Conservation (phyloP, 768 basidiomycete genomes). For the Hysterangium stoloniferum region DNA sequence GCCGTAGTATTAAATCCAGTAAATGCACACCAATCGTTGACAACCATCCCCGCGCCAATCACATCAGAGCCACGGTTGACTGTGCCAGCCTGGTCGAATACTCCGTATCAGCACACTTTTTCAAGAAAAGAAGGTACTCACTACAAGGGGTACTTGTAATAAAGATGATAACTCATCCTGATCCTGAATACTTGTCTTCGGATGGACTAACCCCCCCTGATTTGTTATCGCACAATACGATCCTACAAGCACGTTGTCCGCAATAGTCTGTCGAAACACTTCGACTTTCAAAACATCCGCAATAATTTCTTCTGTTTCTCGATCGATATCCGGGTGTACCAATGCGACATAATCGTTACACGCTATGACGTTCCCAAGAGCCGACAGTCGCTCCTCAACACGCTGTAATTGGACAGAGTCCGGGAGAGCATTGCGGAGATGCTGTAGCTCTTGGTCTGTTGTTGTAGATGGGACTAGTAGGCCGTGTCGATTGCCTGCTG, state of each 20-base stretch:
- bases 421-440: slow-evolving; percentile 91
- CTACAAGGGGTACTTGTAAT: slow-evolving; percentile 91
- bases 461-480: slow-evolving; percentile 93
- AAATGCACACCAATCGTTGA: slow-evolving; percentile 99
- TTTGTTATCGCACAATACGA: slow-evolving; percentile 94
- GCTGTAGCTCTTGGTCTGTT: slow-evolving; percentile 97
- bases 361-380: slow-evolving; percentile 96
- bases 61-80: slow-evolving; percentile 98
- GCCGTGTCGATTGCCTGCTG: slow-evolving; percentile 95
- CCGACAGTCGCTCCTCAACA: slow-evolving; percentile 94
- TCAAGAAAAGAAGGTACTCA: slow-evolving; percentile 34
- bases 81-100: slow-evolving; percentile 73
- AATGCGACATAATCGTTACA: slow-evolving; percentile 99
- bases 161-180: slow-evolving; percentile 95
- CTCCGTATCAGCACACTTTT: slow-evolving; percentile 2
- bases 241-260: slow-evolving; percentile 94
- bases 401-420: slow-evolving; percentile 91
- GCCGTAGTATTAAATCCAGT: slow-evolving; percentile 99
- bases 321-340: slow-evolving; percentile 95
- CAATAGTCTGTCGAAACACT: slow-evolving; percentile 96
- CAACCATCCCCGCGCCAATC: slow-evolving; percentile 93
- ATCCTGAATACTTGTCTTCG: slow-evolving; percentile 93
- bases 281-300: slow-evolving; percentile 99
- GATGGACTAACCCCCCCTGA: slow-evolving; percentile 96
- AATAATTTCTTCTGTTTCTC: slow-evolving; percentile 99